Conservation (phyloP, 495 filamentous ascomycete genomes). For the Neurospora sp. region DNA sequence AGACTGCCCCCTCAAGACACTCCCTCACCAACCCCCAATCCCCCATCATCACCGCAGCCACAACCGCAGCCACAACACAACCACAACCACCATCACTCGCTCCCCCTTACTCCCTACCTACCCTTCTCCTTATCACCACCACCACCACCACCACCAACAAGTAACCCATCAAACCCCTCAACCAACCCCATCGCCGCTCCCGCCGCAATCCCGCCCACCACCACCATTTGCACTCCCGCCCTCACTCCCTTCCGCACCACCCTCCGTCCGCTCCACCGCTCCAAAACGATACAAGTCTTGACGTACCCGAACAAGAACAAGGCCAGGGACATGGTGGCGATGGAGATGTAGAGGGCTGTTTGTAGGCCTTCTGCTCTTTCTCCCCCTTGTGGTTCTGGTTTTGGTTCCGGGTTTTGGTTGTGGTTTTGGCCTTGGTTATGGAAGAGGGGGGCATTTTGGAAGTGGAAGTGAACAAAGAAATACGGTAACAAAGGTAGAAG, state of each 20-base stretch:
- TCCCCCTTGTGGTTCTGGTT: not conserved
- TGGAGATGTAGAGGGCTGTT: not conserved
- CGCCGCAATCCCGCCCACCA: conserved; percentile 32
- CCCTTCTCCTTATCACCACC: not conserved
- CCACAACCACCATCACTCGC: not conserved
- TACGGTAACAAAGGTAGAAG: not conserved
- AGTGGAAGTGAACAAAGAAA: not conserved
- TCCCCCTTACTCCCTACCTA: not conserved
- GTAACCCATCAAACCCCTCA: conserved; percentile 12
- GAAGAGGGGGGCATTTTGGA: too few relatives aligned
- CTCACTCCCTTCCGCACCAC: conserved; percentile 15
- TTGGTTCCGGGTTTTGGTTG: not conserved
- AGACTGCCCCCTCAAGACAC: not conserved
- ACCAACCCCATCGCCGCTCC: conserved; percentile 36
- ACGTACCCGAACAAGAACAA: conserved; percentile 36
- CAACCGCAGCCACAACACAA: too few relatives aligned
- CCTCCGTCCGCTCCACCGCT: conserved; percentile 16
- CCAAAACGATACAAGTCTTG: conserved; percentile 34
- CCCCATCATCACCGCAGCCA: not conserved
- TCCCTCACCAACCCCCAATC: not conserved
- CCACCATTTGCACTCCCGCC: conserved; percentile 32
- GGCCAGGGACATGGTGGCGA: not conserved
- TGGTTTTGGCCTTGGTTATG: not conserved
- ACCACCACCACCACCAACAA: not conserved
- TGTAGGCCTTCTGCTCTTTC: not conserved